These are phyloP conservation scores for Eucalyptus sp. DNA, from an alignment of 345 rosid genomes.

Conservation along the genomic window DNA sequence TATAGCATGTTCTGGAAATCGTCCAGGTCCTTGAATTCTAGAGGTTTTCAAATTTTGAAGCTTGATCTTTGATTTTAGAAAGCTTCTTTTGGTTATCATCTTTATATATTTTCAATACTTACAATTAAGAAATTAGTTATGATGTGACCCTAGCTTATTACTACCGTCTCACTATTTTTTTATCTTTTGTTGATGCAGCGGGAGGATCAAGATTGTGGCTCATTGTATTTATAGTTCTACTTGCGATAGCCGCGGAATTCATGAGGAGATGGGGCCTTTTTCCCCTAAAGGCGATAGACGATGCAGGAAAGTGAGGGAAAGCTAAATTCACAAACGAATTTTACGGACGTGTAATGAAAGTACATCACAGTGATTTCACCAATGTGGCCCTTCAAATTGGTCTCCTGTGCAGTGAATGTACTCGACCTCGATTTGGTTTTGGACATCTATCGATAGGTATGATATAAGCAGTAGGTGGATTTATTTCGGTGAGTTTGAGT, in stretches of 20 bases:
- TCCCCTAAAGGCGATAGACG: not conserved
- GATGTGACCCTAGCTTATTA: not conserved
- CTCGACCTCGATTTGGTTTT: not conserved
- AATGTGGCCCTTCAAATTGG: not conserved
- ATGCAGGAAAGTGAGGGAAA: not conserved
- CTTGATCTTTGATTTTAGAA: not conserved
- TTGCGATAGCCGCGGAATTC: constrained; percentile 10
- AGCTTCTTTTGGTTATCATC: not conserved
- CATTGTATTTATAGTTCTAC: constrained; percentile 6
- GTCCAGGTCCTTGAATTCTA: not conserved
- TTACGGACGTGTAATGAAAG: not conserved
- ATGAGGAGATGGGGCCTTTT: constrained; percentile 2
- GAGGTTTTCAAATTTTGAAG: not conserved
- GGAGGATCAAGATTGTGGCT: constrained; percentile 8
- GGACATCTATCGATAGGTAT: not conserved
- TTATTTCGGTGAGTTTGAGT: not conserved
- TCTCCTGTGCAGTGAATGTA: not conserved
- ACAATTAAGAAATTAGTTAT: not conserved
- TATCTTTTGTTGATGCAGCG: not conserved
- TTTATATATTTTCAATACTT: not conserved
- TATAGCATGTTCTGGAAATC: not conserved
- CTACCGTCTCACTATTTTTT: not conserved
- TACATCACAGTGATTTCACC: not conserved
- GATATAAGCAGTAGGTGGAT: not conserved
- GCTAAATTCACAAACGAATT: not conserved